Evolutionary conservation across 768 basidiomycete species (phyloP).

Genomic region (Suillus lakei): DNA sequence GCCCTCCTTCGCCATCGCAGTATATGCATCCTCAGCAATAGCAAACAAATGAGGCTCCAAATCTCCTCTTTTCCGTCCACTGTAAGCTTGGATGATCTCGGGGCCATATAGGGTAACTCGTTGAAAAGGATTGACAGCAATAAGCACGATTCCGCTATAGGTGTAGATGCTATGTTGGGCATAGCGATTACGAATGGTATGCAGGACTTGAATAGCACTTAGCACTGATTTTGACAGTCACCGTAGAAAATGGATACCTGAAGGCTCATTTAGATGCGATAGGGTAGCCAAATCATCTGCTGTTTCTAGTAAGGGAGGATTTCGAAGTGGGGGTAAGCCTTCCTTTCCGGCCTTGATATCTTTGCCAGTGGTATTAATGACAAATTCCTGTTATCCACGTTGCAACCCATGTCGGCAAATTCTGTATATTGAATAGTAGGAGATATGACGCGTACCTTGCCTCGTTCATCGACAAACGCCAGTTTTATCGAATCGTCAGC

Average conservation of each 20-base stretch:
- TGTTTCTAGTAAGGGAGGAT: conserved; percentile 94
- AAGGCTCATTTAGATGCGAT: conserved; percentile 97
- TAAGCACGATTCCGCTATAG: conserved; percentile 97
- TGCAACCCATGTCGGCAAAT: conserved; percentile 1
- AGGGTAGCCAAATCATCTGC: conserved; percentile 98
- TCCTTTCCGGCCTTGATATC: conserved; percentile 81
- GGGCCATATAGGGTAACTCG: conserved; percentile 96
- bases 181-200: conserved; percentile 97
- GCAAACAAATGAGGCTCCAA: conserved; percentile 98
- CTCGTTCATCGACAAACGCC: conserved; percentile 87
- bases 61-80: conserved; percentile 89
- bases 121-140: conserved; percentile 98
- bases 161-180: conserved; percentile 98
- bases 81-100: conserved; percentile 97
- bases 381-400: conserved; percentile 61
- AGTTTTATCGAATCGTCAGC: conserved; percentile 81
- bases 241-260: conserved; percentile 55
- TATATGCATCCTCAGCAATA: conserved; percentile 98
- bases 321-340: conserved; percentile 89
- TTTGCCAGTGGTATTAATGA: conserved; percentile 77
- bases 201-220: conserved; percentile 65
- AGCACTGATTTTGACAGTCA: not conserved
- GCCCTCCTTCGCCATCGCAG: conserved; percentile 92
- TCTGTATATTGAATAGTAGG: conserved; percentile 13
- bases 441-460: conserved; percentile 64